Percentiles rank a stretch among this genome's conserved stretches.
Conservation (phyloP, 176 grass and related monocot species). For the Bothriochloa decipiens region DNA sequence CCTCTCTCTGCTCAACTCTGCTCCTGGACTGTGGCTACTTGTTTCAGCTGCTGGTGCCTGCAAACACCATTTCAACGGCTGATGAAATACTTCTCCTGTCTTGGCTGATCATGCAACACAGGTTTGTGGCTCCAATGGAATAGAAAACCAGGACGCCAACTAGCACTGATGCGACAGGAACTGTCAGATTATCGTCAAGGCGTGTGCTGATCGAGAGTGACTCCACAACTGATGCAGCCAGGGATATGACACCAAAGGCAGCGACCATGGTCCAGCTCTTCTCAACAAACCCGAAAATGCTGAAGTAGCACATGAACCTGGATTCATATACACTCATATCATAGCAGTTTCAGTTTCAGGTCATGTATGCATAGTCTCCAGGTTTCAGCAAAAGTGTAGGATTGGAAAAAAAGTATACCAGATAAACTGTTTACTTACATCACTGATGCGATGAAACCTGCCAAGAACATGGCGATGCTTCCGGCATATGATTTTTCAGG, state of each 20-base stretch:
- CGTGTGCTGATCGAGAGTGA: constrained; percentile 71
- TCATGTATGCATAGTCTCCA: not conserved
- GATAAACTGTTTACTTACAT: constrained; percentile 68
- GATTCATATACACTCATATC: not conserved
- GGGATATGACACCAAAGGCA: constrained; percentile 56
- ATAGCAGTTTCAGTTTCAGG: not conserved
- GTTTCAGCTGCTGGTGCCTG: not conserved
- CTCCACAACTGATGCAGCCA: constrained; percentile 60
- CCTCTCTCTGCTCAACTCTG: not conserved
- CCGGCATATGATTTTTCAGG: constrained; percentile 76
- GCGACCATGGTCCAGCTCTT: constrained; percentile 60
- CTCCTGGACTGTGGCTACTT: not conserved
- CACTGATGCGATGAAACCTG: constrained; percentile 64
- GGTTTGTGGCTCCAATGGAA: not conserved
- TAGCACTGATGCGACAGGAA: constrained; percentile 56
- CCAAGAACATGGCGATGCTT: constrained; percentile 61
- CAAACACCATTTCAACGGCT: not conserved
- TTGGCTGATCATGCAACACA: constrained; percentile 30
- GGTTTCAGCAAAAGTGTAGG: not conserved
- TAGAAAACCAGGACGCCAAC: constrained; percentile 52
- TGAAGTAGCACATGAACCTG: constrained; percentile 87
- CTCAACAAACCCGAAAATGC: constrained; percentile 62
- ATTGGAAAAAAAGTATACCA: not conserved
- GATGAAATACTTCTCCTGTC: not conserved
- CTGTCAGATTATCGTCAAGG: constrained; percentile 87